These are phyloP conservation scores for Maudiozyma pseudohumilis DNA, from an alignment of 805 yeast genomes.

Conservation along the genomic window DNA sequence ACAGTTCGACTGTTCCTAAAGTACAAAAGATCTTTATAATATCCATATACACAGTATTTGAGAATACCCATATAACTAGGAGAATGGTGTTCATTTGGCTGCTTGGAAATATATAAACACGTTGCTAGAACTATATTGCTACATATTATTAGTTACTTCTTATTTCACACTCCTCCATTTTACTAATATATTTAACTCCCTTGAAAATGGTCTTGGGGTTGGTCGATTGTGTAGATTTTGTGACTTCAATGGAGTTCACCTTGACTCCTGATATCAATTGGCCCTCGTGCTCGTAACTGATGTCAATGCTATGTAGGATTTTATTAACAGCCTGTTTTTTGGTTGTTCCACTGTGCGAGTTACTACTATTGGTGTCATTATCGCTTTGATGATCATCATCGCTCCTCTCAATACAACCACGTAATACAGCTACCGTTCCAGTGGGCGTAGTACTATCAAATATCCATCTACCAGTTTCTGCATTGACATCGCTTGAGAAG, in stretches of 20 bases:
- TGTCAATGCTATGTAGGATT: background rate
- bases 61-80: too few relatives aligned
- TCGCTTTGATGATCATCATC: background rate
- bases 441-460: conserved; percentile 47
- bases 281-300: conserved; percentile 5
- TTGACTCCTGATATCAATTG: conserved; percentile 65
- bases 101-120: too few relatives aligned
- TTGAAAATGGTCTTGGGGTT: conserved; percentile 58
- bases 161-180: background rate
- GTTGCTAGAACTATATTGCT: too few relatives aligned
- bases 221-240: conserved; percentile 27
- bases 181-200: conserved; percentile 77
- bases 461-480: conserved; percentile 44
- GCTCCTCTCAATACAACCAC: conserved; percentile 42
- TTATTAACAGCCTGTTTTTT: background rate
- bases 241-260: conserved; percentile 53
- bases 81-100: too few relatives aligned
- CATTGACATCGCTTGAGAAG: conserved; percentile 39
- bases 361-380: background rate
- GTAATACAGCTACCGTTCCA: conserved; percentile 58
- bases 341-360: background rate
- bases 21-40: too few relatives aligned
- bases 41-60: too few relatives aligned
- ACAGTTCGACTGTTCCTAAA: too few relatives aligned
- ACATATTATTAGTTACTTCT: background rate